Evolutionary conservation across 208 protist genomes (phyloP).

Genomic region (Trypanosoma lewisi): DNA sequence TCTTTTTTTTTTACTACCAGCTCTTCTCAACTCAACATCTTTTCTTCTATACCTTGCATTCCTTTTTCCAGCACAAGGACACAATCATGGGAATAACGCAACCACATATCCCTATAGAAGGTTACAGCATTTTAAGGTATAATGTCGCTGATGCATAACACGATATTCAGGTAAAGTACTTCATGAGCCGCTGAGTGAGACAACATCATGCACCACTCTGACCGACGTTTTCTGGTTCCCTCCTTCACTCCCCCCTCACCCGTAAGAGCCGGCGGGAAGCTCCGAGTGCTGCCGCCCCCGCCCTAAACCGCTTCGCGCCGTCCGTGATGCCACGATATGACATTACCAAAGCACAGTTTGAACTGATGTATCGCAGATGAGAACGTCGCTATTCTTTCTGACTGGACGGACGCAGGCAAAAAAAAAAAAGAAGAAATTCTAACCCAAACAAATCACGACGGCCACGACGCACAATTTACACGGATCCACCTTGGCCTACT

Average conservation of each 20-base stretch:
- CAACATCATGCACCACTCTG: conserved; percentile 38
- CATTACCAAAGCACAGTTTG: conserved; percentile 26
- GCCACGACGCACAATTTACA: conserved; percentile 24
- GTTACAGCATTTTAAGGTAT: too few species aligned
- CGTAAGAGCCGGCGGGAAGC: not conserved
- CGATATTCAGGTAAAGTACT: conserved; percentile 29
- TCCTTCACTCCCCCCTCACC: not conserved
- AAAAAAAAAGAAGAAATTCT: too few species aligned
- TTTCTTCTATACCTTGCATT: too few species aligned
- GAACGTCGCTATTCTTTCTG: conserved; percentile 15
- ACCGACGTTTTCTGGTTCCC: not conserved
- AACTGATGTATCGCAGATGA: conserved; percentile 24
- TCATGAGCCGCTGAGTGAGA: conserved; percentile 31
- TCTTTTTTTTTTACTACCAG: too few species aligned
- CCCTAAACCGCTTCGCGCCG: not conserved
- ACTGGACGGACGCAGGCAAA: not conserved
- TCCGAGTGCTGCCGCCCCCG: not conserved
- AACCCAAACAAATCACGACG: too few species aligned
- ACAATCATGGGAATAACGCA: not conserved
- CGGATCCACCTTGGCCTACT: conserved; percentile 6
- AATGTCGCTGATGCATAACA: conserved; percentile 21
- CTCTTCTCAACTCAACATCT: too few species aligned
- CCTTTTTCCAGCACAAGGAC: not conserved
- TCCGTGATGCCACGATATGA: conserved; percentile 15
- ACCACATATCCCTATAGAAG: too few species aligned